A percentile compares a stretch with the other conserved stretches of the same genome.
Evolutionary conservation across 2,329 filamentous ascomycete genomes (phyloP).

Genomic region (Dactylellina haptotyla): DNA sequence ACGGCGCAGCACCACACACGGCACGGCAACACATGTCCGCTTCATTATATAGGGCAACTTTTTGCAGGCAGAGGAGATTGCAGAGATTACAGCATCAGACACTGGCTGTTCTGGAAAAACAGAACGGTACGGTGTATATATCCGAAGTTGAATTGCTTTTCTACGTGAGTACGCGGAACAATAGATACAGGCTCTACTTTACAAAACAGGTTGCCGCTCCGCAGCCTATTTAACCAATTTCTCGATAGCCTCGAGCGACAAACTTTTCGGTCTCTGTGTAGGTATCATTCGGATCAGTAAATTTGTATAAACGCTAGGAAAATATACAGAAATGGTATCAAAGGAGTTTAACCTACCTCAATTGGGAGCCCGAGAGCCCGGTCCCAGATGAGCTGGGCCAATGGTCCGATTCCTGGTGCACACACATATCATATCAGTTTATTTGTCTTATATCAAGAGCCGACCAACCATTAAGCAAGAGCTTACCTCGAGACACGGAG

Average conservation of each 20-base stretch:
- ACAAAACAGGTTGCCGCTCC: slow-evolving; percentile 3
- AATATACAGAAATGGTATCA: no score
- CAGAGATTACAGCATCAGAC: not conserved
- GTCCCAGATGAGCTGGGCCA: slow-evolving; percentile 97
- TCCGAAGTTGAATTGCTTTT: slow-evolving; percentile 18
- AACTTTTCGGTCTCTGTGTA: slow-evolving; percentile 82
- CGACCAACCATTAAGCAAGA: not conserved
- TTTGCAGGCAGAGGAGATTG: not conserved
- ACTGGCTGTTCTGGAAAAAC: no score
- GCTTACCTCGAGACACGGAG: slow-evolving; percentile 70
- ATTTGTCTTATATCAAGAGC: not conserved
- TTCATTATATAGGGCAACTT: not conserved
- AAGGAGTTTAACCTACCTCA: no score
- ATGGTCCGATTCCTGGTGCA: slow-evolving; percentile 72
- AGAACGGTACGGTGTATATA: no score
- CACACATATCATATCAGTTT: slow-evolving; percentile 63
- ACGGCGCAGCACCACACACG: slow-evolving; percentile 1
- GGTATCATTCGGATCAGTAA: not conserved
- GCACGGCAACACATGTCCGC: not conserved
- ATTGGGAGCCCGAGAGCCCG: slow-evolving; percentile 92
- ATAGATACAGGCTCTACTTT: slow-evolving; percentile 5
- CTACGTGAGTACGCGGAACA: not conserved
- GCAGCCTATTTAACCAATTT: slow-evolving; percentile 69
- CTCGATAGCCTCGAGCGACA: slow-evolving; percentile 86
- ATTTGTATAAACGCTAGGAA: no score